Percentiles rank a stretch among this genome's conserved stretches.
phyloP scores from a whole-genome alignment of 1,139 yeast species.

The Nakaseomyces bracarensis region DNA sequence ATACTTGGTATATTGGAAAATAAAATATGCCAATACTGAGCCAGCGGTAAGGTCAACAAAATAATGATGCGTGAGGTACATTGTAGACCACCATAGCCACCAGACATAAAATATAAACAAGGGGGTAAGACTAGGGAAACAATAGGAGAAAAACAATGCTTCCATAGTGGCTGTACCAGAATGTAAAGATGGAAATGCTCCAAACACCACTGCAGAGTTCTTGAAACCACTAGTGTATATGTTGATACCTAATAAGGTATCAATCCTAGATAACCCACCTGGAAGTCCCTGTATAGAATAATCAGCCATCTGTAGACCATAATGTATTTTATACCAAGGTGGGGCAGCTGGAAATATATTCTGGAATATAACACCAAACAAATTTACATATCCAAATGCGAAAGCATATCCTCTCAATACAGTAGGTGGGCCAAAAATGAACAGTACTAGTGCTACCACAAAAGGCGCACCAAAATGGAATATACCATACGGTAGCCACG shows the following conservation, averaged over 20 bases:
- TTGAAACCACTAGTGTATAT: conserved; percentile 79
- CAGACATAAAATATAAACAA: conserved; percentile 67
- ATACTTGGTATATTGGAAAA: conserved; percentile 67
- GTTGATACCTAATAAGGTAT: conserved; percentile 67
- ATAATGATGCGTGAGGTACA: conserved; percentile 94
- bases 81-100: conserved; percentile 98
- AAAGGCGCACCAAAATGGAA: conserved; percentile 88
- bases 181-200: conserved; percentile 96
- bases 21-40: conserved; percentile 62
- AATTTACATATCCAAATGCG: conserved; percentile 96
- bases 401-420: conserved; percentile 79
- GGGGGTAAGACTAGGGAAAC: conserved; percentile 62
- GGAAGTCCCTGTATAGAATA: conserved; percentile 92
- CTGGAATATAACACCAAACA: conserved; percentile 76
- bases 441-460: conserved; percentile 69
- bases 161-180: conserved; percentile 93
- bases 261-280: conserved; percentile 92
- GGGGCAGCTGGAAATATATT: conserved; percentile 90
- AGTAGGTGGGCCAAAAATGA: conserved; percentile 89
- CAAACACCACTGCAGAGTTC: conserved; percentile 90
- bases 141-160: conserved; percentile 71
- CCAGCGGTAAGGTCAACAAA: conserved; percentile 90
- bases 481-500: conserved; percentile 95
- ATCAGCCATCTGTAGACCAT: conserved; percentile 85
- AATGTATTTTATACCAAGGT: conserved; percentile 89